These are phyloP conservation scores for Hortiboletus rubellus DNA, from an alignment of 1,284 basidiomycete genomes.

Conservation along the genomic window DNA sequence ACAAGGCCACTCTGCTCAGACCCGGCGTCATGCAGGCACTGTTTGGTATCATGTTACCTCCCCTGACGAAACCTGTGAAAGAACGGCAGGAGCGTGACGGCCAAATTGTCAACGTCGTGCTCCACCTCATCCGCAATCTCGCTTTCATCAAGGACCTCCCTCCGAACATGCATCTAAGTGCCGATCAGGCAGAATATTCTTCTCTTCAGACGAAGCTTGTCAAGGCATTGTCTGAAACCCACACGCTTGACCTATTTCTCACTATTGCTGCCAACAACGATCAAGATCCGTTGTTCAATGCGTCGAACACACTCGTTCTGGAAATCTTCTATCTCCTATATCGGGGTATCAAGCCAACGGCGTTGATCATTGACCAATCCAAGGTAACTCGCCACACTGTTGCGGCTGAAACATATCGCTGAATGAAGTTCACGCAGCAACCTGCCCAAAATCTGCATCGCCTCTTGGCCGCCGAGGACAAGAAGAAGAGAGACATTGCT, in stretches of 20 bases:
- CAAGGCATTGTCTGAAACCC: constrained; percentile 67
- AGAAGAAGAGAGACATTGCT: constrained; percentile 54
- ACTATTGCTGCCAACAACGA: constrained; percentile 78
- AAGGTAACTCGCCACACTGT: constrained; percentile 48
- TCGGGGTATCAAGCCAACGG: constrained; percentile 67
- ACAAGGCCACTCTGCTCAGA: constrained; percentile 77
- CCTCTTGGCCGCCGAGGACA: constrained; percentile 73
- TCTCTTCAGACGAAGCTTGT: constrained; percentile 79
- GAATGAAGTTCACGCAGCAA: constrained; percentile 46
- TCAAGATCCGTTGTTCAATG: constrained; percentile 72
- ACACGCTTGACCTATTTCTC: constrained; percentile 75
- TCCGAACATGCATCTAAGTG: constrained; percentile 63
- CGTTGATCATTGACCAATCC: constrained; percentile 64
- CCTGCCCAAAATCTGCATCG: constrained; percentile 65
- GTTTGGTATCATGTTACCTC: constrained; percentile 69
- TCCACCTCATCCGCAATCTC: constrained; percentile 89
- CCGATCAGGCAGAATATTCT: constrained; percentile 75
- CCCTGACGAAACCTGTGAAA: constrained; percentile 59
- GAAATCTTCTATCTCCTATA: constrained; percentile 90
- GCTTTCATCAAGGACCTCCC: constrained; percentile 85
- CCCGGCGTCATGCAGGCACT: constrained; percentile 68
- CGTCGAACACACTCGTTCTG: constrained; percentile 84
- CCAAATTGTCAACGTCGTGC: constrained; percentile 84
- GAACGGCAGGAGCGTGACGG: constrained; percentile 78
- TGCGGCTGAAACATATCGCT: background rate